Evolutionary conservation across 148 eudicot genomes (phyloP), one percentile per base, ranked within the genome.

Genomic region (Tetragonia tetragonoides): DNA sequence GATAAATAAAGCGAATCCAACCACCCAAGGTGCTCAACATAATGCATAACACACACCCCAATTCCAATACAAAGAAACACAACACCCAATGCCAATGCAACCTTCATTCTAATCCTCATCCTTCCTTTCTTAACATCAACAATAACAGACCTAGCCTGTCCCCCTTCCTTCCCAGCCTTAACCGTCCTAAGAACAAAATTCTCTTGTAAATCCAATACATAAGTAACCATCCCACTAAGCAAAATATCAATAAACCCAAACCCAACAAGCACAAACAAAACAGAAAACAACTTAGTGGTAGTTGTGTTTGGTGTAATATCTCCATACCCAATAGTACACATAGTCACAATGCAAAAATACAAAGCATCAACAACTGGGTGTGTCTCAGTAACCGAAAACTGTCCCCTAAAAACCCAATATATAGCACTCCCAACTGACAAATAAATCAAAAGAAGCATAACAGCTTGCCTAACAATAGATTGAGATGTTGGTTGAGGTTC

Each of bases 251-350:
- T 83, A 81, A 95, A 95, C 10, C 99, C 99, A 64, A 95, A 95
- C 15, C 99, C 99, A 66, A 95, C 96, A 75, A 95, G 79, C 79
- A 93, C 97, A 85, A 93, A 95, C 83, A 91, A 54, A 24, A 93
- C 82, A 0, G 99, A 91, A 42, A 95, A 95, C 84, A 93, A 57
- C 81, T 95, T 95, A 1, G 99, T 89, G 0, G 88, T 73, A 3
- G 91, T 79, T 39, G 89, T 86, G 81, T 78, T 86, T n/a, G 99
- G 99, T 3, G 94, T 93, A n/a, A 95, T 95, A 80, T 95, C 99
- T 54, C 99, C 99, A 78, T 95, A 93, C 10, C 99, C 99, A 80
- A 95, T 95, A 8, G 99, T 95, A 79, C 99, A 95, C 99, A 95
- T 93, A 39, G 99, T 95, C 73, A 95, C 99, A 76, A 95, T 91